phyloP scores from a whole-genome alignment of 2,329 filamentous ascomycete genomes.

The Fusarium hainanense region DNA sequence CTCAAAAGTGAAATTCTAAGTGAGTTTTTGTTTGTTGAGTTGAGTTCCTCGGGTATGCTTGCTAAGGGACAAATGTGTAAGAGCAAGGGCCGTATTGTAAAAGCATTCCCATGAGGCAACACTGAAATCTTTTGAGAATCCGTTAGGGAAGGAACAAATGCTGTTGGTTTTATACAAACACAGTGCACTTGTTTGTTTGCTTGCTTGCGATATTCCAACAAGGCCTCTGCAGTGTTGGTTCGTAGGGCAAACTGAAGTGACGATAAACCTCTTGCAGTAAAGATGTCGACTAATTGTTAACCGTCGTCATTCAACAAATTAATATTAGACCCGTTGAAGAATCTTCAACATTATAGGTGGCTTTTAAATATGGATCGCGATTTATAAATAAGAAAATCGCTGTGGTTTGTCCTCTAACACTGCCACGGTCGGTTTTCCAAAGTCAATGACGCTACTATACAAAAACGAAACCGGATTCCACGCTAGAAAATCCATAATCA shows the following conservation, averaged over 20 bases:
- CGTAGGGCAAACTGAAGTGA: neutral
- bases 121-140: neutral
- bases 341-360: neutral
- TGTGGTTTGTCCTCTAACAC: neutral
- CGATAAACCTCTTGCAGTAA: neutral
- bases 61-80: neutral
- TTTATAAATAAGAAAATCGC: neutral
- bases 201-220: neutral
- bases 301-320: neutral
- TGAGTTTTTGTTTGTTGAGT: neutral
- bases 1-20: neutral
- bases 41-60: neutral
- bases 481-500: constrained; percentile 6
- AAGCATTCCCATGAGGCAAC: neutral
- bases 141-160: neutral
- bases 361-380: constrained; percentile 3
- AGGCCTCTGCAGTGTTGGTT: neutral
- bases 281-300: neutral
- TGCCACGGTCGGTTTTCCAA: neutral
- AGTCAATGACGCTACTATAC: constrained; percentile 32
- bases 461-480: constrained; percentile 14
- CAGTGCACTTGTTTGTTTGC: neutral
- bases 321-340: neutral
- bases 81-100: neutral
- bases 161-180: neutral